These are phyloP conservation scores for Cytospora schulzeri DNA, from an alignment of 2,329 filamentous ascomycete genomes.

Conservation along the genomic window DNA sequence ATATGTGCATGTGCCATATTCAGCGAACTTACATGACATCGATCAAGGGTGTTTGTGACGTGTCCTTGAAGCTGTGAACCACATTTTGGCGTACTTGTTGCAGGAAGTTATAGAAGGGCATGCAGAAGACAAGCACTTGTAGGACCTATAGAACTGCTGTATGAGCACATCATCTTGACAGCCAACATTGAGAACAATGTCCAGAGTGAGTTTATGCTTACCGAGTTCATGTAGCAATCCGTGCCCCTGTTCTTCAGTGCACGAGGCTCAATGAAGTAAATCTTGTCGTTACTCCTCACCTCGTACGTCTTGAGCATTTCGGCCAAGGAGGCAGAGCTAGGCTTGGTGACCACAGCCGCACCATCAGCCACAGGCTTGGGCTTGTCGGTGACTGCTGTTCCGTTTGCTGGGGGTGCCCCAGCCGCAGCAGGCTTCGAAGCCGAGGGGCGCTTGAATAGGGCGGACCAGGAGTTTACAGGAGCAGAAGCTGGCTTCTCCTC, in stretches of 20 bases:
- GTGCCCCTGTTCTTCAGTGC: conserved; percentile 97
- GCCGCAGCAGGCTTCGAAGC: conserved; percentile 30
- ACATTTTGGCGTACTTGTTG: conserved; percentile 83
- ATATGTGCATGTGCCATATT: neutral
- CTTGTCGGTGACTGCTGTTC: conserved; percentile 29
- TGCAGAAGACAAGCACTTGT: conserved; percentile 91
- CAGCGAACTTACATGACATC: conserved; percentile 77
- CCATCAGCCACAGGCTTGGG: conserved; percentile 33
- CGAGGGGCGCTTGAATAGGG: conserved; percentile 22
- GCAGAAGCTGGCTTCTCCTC: conserved; percentile 36
- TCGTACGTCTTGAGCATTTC: conserved; percentile 77
- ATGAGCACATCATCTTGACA: conserved; percentile 22
- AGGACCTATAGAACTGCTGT: conserved; percentile 67
- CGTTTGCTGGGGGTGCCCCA: conserved; percentile 32
- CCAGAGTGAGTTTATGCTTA: conserved; percentile 50
- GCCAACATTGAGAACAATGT: conserved; percentile 26
- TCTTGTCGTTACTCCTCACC: conserved; percentile 64
- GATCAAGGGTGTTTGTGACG: conserved; percentile 83
- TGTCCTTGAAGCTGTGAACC: conserved; percentile 79
- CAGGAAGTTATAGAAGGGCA: conserved; percentile 92
- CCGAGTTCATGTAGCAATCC: conserved; percentile 99
- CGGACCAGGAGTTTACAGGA: conserved; percentile 27
- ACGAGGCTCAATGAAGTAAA: conserved; percentile 86
- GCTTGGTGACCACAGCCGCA: conserved; percentile 44
- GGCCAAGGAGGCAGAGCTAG: conserved; percentile 62